Evolutionary conservation across 495 filamentous ascomycete species (phyloP).

Genomic region (Aspergillus affinis): DNA sequence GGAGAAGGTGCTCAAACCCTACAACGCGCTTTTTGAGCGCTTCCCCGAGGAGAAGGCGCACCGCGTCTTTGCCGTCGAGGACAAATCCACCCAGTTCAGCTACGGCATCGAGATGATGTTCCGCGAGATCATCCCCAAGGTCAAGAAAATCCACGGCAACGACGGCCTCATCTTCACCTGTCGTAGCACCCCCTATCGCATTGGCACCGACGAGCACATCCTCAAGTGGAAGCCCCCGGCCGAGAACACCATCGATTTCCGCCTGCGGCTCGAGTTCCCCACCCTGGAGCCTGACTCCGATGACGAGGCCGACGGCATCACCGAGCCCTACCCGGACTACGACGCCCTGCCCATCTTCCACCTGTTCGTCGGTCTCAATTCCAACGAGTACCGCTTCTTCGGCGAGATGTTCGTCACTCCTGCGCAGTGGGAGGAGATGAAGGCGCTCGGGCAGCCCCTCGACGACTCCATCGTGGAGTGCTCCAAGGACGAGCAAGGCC

Average conservation of each 20-base stretch:
- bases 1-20: conserved; percentile 75
- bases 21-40: conserved; percentile 64
- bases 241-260: conserved; percentile 93
- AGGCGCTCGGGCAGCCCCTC: conserved; percentile 64
- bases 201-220: conserved; percentile 88
- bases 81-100: conserved; percentile 82
- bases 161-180: conserved; percentile 98
- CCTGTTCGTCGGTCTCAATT: conserved; percentile 55
- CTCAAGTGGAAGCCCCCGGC: conserved; percentile 94
- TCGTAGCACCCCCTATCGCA: conserved; percentile 76
- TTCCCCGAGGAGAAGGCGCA: conserved; percentile 68
- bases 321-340: conserved; percentile 53
- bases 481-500: conserved; percentile 64
- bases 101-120: conserved; percentile 95
- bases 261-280: conserved; percentile 75
- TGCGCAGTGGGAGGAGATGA: conserved; percentile 81
- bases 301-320: conserved; percentile 61
- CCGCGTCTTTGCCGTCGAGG: conserved; percentile 76
- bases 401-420: conserved; percentile 66
- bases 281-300: conserved; percentile 65
- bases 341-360: conserved; percentile 61
- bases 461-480: conserved; percentile 89
- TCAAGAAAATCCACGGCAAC: conserved; percentile 77
- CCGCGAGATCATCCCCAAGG: conserved; percentile 71
- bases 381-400: conserved; percentile 61